Base-by-base conservation (phyloP, 306 rosid species). In the Cicer cuneatum region DNA sequence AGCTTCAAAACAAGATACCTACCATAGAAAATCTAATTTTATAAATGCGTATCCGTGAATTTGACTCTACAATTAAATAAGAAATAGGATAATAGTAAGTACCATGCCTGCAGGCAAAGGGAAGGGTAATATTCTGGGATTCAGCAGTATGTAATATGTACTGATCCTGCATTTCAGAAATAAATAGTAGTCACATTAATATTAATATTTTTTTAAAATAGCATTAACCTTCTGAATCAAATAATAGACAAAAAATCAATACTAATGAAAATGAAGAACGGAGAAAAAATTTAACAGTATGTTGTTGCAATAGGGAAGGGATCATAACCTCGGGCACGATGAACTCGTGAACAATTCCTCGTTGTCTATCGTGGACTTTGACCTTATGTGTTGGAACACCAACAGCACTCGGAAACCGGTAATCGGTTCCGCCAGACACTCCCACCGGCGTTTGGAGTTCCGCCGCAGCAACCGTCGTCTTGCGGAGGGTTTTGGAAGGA, bases 81-180 rank as follows among this genome's bases (percentile, higher is more conserved):
- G 8, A 19, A 80, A 75, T 51, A 33, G 59, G 77, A 76, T 70
- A 80, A 66, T 75, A 89, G 72, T 85, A 94, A 90, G 73, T 92
- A 94, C 99, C 99, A 81, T 92, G 99, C 89, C 99, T 90, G 96
- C 99, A 92, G 77, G 98, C 96, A 80, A 92, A 94, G n/a, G 98
- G 99, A 89, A 94, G 99, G 11, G 84, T 73, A 68, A 94, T 89
- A 73, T 89, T 83, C 86, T 90, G 99, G 10, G 88, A 76, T 71
- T 94, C 98, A 47, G 99, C 99, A 33, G 97, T 94, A 56, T 94
- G 99, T 59, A 94, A 80, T 75, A 94, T 94, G 78, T 94, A 92
- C 66, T 92, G 99, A 68, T 94, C 99, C 99, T 94, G 92, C 82
- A 90, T 68, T 81, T 54, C 38, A 68, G 5, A 21, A 59, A 60